These are phyloP conservation scores for Mycena chlorophos DNA, from an alignment of 768 basidiomycete species.

Conservation along the genomic window DNA sequence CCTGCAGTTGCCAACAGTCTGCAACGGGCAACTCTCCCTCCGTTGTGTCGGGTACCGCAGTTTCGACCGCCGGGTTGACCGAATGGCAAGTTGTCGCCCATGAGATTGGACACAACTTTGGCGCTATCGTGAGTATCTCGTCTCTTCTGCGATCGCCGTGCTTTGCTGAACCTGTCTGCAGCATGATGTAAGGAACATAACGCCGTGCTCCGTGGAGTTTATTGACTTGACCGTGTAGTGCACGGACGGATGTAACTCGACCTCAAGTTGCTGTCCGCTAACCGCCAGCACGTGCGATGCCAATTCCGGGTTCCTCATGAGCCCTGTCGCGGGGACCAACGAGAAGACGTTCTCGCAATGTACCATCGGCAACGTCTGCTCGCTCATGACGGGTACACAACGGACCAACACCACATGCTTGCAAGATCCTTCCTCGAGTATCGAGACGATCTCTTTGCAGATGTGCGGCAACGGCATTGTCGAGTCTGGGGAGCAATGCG, in stretches of 20 bases:
- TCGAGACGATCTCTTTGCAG: constrained; percentile 56
- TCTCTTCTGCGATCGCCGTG: constrained; percentile 5
- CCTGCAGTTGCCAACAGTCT: constrained; percentile 53
- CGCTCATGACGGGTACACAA: constrained; percentile 54
- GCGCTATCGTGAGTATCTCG: constrained; percentile 68
- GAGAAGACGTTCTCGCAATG: constrained; percentile 78
- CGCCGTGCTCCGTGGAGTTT: background rate
- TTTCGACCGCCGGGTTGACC: constrained; percentile 71
- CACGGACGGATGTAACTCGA: constrained; percentile 58
- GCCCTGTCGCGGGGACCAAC: constrained; percentile 61
- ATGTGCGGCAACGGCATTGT: constrained; percentile 87
- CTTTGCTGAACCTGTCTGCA: constrained; percentile 28
- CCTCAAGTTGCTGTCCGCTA: constrained; percentile 68
- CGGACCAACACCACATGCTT: constrained; percentile 69
- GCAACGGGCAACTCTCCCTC: constrained; percentile 47
- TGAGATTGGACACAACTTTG: constrained; percentile 87
- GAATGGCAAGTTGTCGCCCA: constrained; percentile 86
- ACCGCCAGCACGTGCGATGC: constrained; percentile 61
- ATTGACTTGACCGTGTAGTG: constrained; percentile 48
- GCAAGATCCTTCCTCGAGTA: constrained; percentile 50
- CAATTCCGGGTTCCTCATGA: constrained; percentile 77
- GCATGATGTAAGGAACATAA: constrained; percentile 52
- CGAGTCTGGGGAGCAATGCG: constrained; percentile 83
- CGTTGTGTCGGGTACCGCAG: constrained; percentile 76
- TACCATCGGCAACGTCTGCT: constrained; percentile 82